These are phyloP conservation scores for Gossypioides kirkii DNA, from an alignment of 345 rosid genomes.

Conservation along the genomic window DNA sequence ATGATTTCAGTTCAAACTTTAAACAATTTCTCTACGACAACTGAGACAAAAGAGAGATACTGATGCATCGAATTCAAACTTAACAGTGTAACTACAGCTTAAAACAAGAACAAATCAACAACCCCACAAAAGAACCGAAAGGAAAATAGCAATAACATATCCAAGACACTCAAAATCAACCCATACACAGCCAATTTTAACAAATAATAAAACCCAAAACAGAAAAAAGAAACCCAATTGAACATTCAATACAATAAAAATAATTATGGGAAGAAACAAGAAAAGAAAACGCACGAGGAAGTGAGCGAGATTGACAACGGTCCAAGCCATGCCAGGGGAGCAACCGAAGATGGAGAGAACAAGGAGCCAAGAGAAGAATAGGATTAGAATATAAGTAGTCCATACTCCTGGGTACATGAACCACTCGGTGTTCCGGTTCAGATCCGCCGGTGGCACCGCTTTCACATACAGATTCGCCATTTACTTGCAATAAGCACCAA, in stretches of 20 bases:
- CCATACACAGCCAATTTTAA: not conserved
- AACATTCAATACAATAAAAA: conserved; percentile 5
- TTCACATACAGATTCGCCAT: conserved; percentile 66
- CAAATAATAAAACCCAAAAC: not conserved
- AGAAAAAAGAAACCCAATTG: conserved; percentile 12
- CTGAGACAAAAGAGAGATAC: not conserved
- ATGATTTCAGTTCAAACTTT: not conserved
- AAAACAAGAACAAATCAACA: not conserved
- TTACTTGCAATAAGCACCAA: not conserved
- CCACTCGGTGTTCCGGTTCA: conserved; percentile 85
- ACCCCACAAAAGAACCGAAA: not conserved
- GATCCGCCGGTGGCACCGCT: conserved; percentile 79
- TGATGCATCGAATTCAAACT: not conserved
- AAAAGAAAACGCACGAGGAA: conserved; percentile 39
- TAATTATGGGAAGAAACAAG: not conserved
- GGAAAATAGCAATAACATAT: not conserved
- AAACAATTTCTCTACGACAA: not conserved
- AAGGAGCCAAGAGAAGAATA: conserved; percentile 75
- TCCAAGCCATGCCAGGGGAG: conserved; percentile 89
- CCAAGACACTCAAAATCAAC: not conserved
- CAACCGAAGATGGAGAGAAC: conserved; percentile 67
- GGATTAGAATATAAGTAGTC: conserved; percentile 67
- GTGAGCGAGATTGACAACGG: conserved; percentile 72
- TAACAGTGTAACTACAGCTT: not conserved
- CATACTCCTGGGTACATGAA: conserved; percentile 91